Evolutionary conservation across 1,284 basidiomycete genomes (phyloP), one percentile per base, ranked within the genome.

Genomic region (Cutaneotrichosporon dermatis): DNA sequence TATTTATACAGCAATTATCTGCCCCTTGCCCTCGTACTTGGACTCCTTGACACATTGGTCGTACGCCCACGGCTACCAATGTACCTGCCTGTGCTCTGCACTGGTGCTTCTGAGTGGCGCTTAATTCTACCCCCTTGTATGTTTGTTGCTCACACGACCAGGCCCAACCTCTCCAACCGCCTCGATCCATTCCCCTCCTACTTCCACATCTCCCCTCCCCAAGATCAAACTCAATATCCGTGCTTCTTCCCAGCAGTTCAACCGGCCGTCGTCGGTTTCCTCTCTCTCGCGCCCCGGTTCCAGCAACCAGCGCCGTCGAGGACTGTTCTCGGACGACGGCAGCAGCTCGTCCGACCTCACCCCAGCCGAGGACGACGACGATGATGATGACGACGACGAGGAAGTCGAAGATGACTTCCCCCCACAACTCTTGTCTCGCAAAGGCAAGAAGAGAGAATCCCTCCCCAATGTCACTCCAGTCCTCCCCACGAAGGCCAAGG

Each of bases 321-420:
- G 49, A 15, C 43, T 55, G n/a, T 61, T 57, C 33, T 37, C 42
- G 16, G 63, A 68, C 45, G 64, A 61, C 7, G 54, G 58, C 13
- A 62, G 59, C 51, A 58, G 58, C 25, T 63, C 69, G 34, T 66
- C 64, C 3, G 61, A 63, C 52, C 59, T 66, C 37, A 63, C 64
- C 4, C 59, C 64, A 4, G 64, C 68, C 42, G 61, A 64, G 11
- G 62, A 64, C 40, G 59, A 65, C 42, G 64, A 64, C 36, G 59
- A 63, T 25, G 57, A 61, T 25, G 45, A 63, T 11, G 52, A 53
- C 44, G 57, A 62, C 52, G 25, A 66, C 55, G 42, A 61, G 51
- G 46, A 57, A 56, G 51, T 62, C 57, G 62, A 62, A 25, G 25
- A 25, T 25, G 25, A 25, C 25, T 25, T 25, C 44, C 41, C 43